Evolutionary conservation across 306 rosid species (phyloP).

Genomic region (Cajanus cajan): DNA sequence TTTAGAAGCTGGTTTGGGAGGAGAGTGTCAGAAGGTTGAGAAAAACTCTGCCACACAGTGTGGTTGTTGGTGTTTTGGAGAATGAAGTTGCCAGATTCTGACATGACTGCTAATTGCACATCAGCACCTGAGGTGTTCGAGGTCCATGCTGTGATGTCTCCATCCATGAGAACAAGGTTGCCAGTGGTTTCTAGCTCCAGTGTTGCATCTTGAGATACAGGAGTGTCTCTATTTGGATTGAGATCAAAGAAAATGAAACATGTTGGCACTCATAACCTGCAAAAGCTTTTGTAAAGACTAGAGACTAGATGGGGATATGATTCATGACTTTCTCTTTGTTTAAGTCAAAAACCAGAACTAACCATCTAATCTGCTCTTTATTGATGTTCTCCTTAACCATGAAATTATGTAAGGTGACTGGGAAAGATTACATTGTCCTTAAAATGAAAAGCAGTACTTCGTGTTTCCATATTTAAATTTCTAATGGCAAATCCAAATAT

Average conservation of each 20-base stretch:
- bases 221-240: constrained; percentile 69
- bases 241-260: constrained; percentile 54
- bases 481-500: background rate
- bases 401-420: background rate
- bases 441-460: background rate
- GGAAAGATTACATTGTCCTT: background rate
- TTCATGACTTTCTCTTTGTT: constrained; percentile 14
- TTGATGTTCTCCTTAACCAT: background rate
- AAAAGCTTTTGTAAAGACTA: constrained; percentile 57
- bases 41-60: constrained; percentile 86
- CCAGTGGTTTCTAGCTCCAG: constrained; percentile 81
- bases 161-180: constrained; percentile 71
- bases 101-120: constrained; percentile 56
- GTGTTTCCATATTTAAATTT: background rate
- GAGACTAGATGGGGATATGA: constrained; percentile 48
- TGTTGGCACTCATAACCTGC: constrained; percentile 55
- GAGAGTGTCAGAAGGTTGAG: constrained; percentile 86
- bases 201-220: constrained; percentile 60
- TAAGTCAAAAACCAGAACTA: constrained; percentile 37
- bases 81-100: constrained; percentile 84
- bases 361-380: constrained; percentile 33
- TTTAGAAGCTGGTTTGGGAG: constrained; percentile 88
- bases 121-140: constrained; percentile 69
- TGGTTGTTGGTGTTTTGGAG: constrained; percentile 43
- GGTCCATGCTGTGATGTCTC: constrained; percentile 57